A percentile compares a stretch with the other conserved stretches of the same genome.
Conservation (phyloP, 306 rosid genomes). For the Vicia villosa region DNA sequence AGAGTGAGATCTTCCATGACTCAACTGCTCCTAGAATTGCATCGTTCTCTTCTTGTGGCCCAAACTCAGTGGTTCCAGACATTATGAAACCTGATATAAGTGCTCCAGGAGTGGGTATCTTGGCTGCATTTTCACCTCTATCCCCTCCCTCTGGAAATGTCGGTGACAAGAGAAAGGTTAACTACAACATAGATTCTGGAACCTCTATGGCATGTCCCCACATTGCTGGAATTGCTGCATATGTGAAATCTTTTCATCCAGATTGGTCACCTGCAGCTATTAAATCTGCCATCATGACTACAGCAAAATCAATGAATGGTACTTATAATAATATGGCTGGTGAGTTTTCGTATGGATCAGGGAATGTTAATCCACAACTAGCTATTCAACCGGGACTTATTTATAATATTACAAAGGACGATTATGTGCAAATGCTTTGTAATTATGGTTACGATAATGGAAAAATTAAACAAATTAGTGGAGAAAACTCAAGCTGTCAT, state of each 20-base stretch:
- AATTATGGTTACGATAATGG: neutral
- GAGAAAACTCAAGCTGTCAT: neutral
- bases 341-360: conserved; percentile 22
- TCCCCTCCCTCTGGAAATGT: neutral
- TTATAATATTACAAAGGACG: conserved; percentile 1
- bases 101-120: conserved; percentile 9
- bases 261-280: too few relatives aligned
- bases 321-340: too few relatives aligned
- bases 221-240: too few relatives aligned
- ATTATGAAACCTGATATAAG: neutral
- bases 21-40: neutral
- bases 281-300: too few relatives aligned
- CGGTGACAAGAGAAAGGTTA: neutral
- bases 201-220: too few relatives aligned
- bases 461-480: neutral
- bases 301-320: too few relatives aligned
- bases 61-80: neutral
- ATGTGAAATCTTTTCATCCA: too few relatives aligned
- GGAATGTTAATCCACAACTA: neutral
- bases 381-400: conserved; percentile 17
- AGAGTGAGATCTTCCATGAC: neutral
- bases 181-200: neutral
- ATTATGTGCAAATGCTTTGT: conserved; percentile 9
- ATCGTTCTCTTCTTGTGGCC: conserved; percentile 8
- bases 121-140: neutral